Base-by-base conservation (phyloP, 108 stramenopile genomes). In the Fragilariopsis cylindrus region DNA sequence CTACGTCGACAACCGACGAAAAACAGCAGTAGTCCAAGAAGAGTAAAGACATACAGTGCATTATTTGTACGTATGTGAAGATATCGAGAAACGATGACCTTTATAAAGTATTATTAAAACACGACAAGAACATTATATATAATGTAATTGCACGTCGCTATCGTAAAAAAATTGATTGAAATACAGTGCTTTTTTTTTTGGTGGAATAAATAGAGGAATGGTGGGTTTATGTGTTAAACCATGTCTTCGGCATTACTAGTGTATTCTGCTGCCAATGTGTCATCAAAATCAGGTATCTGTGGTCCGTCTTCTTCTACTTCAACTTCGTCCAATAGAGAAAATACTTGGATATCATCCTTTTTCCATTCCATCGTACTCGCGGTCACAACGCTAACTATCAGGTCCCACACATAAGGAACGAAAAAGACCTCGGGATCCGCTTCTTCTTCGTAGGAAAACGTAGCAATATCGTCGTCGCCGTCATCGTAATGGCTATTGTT, bases 371-470 rank as follows among this genome's bases (percentile, higher is more conserved):
- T 73, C 11, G 84, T 70, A 42, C 79, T 81, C 11, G 88, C 52
- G n/a, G 88, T 89, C 3, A 90, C 70, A 1, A 72, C 69, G 30
- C 83, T 80, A 44, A 93, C 89, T 58, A 87, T 84, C 2, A 90
- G 79, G 69, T 93, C 89, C 88, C 88, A 87, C 50, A 90, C 66
- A 67, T 93, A 93, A 3, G 92, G 92, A 16, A 90, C 81, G 65
- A 93, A 93, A 60, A 93, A 93, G 4, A 84, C 79, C 77, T 93
- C 92, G 19, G 92, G 90, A 64, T 91, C 92, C 19, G 82, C 66
- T 63, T 93, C 92, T 77, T 93, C 92, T 71, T 93, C 89, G 69
- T 93, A 93, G 4, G 87, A 85, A 79, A 88, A 93, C 11, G 84
- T 87, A 40, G 21, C 56, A 12, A 72, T 69, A 68, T 70, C 21